phyloP scores from a whole-genome alignment of 257 asterid species.

The Eucommia ulmoides region DNA sequence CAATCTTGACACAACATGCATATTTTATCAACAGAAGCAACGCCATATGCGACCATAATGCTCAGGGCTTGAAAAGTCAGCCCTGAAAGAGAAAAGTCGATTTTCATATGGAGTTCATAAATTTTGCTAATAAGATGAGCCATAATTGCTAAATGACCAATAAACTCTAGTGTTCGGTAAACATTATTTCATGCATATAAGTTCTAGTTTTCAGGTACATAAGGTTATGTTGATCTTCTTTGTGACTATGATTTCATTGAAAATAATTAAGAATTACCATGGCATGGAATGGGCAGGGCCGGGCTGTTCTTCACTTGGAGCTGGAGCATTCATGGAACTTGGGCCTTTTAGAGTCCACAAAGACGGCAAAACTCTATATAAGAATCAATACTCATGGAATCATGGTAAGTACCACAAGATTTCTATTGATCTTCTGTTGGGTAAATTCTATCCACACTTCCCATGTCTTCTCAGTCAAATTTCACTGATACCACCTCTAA shows the following conservation, averaged over 20 bases:
- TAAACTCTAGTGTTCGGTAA: not conserved
- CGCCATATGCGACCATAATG: no score
- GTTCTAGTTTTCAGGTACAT: not conserved
- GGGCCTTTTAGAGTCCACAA: constrained; percentile 16
- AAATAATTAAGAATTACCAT: no score
- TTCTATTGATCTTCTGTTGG: not conserved
- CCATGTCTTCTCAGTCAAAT: no score
- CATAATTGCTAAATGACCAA: no score
- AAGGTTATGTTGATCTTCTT: no score
- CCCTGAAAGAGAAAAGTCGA: not conserved
- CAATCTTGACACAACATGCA: not conserved
- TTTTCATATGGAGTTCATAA: not conserved
- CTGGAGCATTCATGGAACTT: constrained; percentile 11
- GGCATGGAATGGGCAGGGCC: constrained; percentile 3
- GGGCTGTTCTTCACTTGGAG: constrained; percentile 16
- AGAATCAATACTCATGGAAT: constrained; percentile 15
- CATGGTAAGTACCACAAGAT: no score
- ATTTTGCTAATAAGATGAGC: not conserved
- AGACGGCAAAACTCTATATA: constrained; percentile 2
- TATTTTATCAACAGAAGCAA: no score
- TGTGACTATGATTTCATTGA: no score
- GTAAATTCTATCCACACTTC: no score
- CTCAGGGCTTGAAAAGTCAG: not conserved
- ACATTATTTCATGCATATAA: not conserved
- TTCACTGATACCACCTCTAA: not conserved